A percentile compares a stretch with the other conserved stretches of the same genome.
Conservation (phyloP, 2,329 filamentous ascomycete genomes). For the Plectosphaerella cucumerina region DNA sequence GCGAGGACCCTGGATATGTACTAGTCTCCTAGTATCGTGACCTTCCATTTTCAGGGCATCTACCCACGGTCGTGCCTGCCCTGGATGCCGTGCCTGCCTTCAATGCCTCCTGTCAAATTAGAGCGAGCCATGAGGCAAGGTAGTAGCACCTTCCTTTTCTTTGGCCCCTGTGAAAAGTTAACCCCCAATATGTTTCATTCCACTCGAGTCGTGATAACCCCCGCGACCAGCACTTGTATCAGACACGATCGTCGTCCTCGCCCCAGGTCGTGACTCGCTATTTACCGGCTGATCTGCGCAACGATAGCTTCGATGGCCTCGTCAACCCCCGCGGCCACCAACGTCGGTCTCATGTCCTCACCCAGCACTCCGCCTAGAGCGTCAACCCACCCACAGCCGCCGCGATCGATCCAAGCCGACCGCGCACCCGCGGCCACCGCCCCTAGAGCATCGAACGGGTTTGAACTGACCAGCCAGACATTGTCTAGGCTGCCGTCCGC, state of each 20-base stretch:
- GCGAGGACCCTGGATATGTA: no score
- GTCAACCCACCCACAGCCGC: slow-evolving; percentile 62
- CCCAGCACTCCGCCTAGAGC: slow-evolving; percentile 42
- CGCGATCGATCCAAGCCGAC: slow-evolving; percentile 64
- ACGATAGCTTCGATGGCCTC: slow-evolving; percentile 44
- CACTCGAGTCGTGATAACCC: no score
- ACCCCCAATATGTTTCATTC: no score
- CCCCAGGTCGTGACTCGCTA: background rate
- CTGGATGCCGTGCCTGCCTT: background rate
- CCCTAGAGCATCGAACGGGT: slow-evolving; percentile 70
- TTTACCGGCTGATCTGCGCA: background rate
- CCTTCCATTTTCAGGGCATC: no score
- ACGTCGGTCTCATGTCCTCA: slow-evolving; percentile 38
- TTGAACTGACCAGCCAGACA: slow-evolving; percentile 67
- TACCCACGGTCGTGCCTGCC: background rate
- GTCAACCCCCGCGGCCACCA: slow-evolving; percentile 51
- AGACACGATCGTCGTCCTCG: no score
- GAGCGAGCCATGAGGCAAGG: no score
- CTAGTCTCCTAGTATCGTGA: no score
- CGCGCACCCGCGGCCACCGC: slow-evolving; percentile 57
- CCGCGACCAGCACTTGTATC: no score
- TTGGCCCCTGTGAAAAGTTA: no score
- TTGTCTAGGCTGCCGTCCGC: slow-evolving; percentile 32
- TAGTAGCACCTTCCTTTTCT: no score
- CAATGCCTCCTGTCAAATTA: background rate